These are phyloP conservation scores for Aristolochia californica DNA, from an alignment of 164 flowering plant genomes.

Conservation along the genomic window DNA sequence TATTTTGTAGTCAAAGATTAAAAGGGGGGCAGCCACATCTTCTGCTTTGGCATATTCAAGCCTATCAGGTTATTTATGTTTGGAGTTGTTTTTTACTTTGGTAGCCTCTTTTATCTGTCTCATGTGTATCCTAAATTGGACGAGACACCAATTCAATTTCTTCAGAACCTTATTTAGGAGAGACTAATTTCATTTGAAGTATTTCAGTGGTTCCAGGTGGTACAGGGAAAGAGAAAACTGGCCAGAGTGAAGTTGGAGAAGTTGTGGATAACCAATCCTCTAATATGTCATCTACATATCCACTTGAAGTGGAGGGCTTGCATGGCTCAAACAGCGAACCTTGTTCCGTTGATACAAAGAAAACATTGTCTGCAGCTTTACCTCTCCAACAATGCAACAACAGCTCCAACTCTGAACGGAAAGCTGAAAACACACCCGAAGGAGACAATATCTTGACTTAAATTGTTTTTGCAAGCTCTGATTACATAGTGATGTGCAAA, in stretches of 20 bases:
- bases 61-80: constrained; percentile 12
- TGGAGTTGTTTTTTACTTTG: constrained; percentile 23
- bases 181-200: too few species aligned
- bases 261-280: constrained; percentile 17
- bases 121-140: background rate
- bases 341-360: background rate
- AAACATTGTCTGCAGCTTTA: constrained; percentile 11
- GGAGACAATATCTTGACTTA: constrained; percentile 7
- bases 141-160: background rate
- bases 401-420: constrained; percentile 13
- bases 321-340: background rate
- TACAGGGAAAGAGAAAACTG: constrained; percentile 40
- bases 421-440: constrained; percentile 9
- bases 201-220: constrained; percentile 11
- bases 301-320: constrained; percentile 15
- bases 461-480: too few species aligned
- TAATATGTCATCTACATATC: constrained; percentile 11
- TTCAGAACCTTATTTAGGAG: background rate
- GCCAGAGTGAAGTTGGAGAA: constrained; percentile 29
- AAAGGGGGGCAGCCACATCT: constrained; percentile 43
- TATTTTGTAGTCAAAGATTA: constrained; percentile 49
- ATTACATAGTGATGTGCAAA: too few species aligned
- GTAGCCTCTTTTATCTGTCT: background rate
- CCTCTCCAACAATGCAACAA: constrained; percentile 34
- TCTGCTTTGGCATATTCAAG: constrained; percentile 26